Conservation (phyloP, 2,329 filamentous ascomycete species). For the Aspergillus ibericus region DNA sequence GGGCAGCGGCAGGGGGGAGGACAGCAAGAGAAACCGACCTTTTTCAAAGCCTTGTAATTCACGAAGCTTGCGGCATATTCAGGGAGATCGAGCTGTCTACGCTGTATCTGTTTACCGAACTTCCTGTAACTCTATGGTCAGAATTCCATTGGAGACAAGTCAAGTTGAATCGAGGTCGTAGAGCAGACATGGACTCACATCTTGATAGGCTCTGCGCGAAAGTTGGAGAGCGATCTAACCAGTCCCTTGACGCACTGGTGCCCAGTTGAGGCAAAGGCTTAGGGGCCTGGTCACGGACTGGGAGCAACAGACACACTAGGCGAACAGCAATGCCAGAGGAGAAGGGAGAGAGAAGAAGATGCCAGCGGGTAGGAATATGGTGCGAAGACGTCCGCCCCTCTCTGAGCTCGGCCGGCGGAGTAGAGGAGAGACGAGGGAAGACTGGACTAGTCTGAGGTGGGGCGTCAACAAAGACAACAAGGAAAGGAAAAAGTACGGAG, state of each 20-base stretch:
- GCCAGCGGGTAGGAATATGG: neutral
- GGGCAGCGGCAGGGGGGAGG: neutral
- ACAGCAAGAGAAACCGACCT: constrained; percentile 59
- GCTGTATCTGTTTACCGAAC: constrained; percentile 99
- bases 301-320: constrained; percentile 1
- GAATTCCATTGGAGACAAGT: neutral
- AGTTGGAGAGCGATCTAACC: constrained; percentile 5
- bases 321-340: constrained; percentile 5
- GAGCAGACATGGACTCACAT: constrained; percentile 20
- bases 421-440: neutral
- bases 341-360: neutral
- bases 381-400: neutral
- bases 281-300: neutral
- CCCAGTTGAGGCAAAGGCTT: constrained; percentile 2
- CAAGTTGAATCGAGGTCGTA: neutral
- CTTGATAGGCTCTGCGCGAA: constrained; percentile 13
- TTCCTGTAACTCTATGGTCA: constrained; percentile 64
- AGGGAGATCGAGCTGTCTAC: constrained; percentile 96
- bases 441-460: neutral
- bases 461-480: neutral
- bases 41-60: constrained; percentile 98
- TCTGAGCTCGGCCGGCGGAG: neutral
- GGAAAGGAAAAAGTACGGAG: neutral
- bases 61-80: constrained; percentile 99
- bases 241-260: constrained; percentile 11